These are phyloP conservation scores for Apostasia ramifera DNA, from an alignment of 106 monocot genomes.

Conservation along the genomic window DNA sequence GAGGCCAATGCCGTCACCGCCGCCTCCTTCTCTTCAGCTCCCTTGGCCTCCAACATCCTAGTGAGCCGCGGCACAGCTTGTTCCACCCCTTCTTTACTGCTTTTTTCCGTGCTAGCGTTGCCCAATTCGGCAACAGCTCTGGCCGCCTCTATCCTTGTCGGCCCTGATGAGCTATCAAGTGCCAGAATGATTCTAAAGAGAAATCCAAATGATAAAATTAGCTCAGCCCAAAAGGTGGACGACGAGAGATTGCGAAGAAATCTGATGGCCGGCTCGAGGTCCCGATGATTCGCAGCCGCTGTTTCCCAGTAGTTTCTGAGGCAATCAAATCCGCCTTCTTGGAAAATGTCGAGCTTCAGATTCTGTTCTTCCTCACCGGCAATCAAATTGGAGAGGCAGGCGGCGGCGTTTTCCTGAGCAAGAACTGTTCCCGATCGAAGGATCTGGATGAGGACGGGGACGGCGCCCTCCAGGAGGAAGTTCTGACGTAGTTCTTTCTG, in stretches of 20 bases:
- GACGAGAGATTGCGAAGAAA: slow-evolving; percentile 47
- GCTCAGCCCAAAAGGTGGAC: slow-evolving; percentile 41
- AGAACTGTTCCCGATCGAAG: slow-evolving; percentile 39
- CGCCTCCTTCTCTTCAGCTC: slow-evolving; percentile 50
- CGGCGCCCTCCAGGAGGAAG: slow-evolving; percentile 44
- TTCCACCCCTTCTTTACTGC: slow-evolving; percentile 33
- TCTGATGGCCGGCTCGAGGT: slow-evolving; percentile 47
- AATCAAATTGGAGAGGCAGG: slow-evolving; percentile 59
- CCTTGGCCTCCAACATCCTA: slow-evolving; percentile 62
- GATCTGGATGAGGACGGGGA: slow-evolving; percentile 32
- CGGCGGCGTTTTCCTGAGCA: slow-evolving; percentile 52
- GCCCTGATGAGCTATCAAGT: slow-evolving; percentile 17
- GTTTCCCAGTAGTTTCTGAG: slow-evolving; percentile 42
- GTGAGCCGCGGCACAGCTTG: slow-evolving; percentile 33
- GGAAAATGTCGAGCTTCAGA: slow-evolving; percentile 39
- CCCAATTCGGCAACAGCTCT: slow-evolving; percentile 25
- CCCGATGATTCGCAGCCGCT: slow-evolving; percentile 1
- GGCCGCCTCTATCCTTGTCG: slow-evolving; percentile 47
- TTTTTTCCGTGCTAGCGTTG: background rate
- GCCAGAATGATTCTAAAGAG: slow-evolving; percentile 20
- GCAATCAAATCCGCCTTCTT: slow-evolving; percentile 43
- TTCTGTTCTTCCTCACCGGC: slow-evolving; percentile 20
- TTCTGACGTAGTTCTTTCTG: slow-evolving; percentile 36
- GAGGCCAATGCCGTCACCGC: slow-evolving; percentile 55
- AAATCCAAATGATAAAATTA: slow-evolving; percentile 34